These are phyloP conservation scores for Chernovozyma aurita DNA, from an alignment of 1,139 yeast genomes.

Conservation along the genomic window DNA sequence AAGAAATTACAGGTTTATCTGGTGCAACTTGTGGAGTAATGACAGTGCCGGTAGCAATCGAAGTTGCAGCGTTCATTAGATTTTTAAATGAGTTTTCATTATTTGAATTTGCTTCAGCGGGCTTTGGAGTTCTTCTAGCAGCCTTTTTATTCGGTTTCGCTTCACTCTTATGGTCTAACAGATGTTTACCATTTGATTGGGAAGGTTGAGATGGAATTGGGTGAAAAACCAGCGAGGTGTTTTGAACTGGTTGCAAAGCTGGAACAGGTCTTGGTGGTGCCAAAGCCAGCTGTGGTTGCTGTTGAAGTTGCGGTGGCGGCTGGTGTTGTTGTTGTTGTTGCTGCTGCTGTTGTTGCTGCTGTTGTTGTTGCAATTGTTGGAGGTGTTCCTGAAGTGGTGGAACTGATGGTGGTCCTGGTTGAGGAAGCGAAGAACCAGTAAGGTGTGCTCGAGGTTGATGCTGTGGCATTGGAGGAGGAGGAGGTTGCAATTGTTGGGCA, in stretches of 20 bases:
- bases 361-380: constrained; percentile 8
- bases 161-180: constrained; percentile 5
- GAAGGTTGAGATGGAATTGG: constrained; percentile 8
- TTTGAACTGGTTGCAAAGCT: background rate
- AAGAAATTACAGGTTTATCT: constrained; percentile 3
- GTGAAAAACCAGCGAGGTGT: constrained; percentile 1
- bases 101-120: constrained; percentile 4
- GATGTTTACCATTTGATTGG: constrained; percentile 5
- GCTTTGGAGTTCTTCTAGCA: constrained; percentile 6
- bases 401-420: constrained; percentile 8
- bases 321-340: background rate
- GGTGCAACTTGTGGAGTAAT: constrained; percentile 1
- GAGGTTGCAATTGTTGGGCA: constrained; percentile 8
- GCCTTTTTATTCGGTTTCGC: constrained; percentile 5
- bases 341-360: constrained; percentile 10
- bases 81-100: constrained; percentile 1
- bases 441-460: constrained; percentile 3
- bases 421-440: constrained; percentile 9
- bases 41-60: too few relatives aligned
- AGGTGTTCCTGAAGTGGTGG: constrained; percentile 4
- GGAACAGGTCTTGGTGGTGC: background rate
- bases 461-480: constrained; percentile 15
- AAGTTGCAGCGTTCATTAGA: constrained; percentile 5
- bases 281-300: constrained; percentile 1
- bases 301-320: constrained; percentile 7